Percentiles rank a stretch among this genome's conserved stretches.
Conservation (phyloP, 805 yeast genomes). For the Kazachstania martiniae region DNA sequence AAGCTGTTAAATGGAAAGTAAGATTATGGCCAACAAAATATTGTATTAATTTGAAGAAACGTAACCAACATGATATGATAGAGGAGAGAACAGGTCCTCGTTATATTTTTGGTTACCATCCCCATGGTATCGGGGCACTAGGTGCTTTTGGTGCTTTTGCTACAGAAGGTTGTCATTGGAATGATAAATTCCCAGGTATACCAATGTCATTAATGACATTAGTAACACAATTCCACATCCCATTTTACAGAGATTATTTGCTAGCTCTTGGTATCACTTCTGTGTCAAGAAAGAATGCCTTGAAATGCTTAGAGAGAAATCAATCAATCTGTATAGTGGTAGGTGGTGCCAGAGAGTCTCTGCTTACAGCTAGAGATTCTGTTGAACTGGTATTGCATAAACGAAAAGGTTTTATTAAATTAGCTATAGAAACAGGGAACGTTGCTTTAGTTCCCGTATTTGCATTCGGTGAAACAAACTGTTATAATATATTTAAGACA, state of each 20-base stretch:
- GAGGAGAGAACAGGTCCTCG: constrained; percentile 46
- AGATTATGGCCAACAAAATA: constrained; percentile 16
- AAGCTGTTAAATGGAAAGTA: constrained; percentile 4
- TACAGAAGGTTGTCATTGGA: constrained; percentile 69
- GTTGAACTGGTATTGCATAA: constrained; percentile 62
- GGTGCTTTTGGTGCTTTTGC: constrained; percentile 81
- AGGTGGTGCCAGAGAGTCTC: constrained; percentile 92
- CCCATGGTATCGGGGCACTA: constrained; percentile 91
- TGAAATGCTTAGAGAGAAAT: constrained; percentile 48
- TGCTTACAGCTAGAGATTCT: constrained; percentile 48
- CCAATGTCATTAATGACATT: constrained; percentile 68
- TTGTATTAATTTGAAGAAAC: constrained; percentile 6
- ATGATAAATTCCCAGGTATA: constrained; percentile 71
- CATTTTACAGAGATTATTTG: constrained; percentile 79
- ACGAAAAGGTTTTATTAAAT: constrained; percentile 79
- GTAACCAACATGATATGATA: no score
- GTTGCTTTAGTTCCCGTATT: constrained; percentile 75
- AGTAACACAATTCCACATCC: constrained; percentile 71
- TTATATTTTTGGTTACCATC: constrained; percentile 88
- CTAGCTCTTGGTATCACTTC: constrained; percentile 74
- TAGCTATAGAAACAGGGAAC: constrained; percentile 75
- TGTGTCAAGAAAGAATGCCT: constrained; percentile 66
- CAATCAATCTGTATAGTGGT: constrained; percentile 81
- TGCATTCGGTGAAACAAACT: constrained; percentile 80
- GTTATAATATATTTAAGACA: constrained; percentile 42